phyloP scores from a whole-genome alignment of 1,139 yeast genomes.

The Ashbya aceris region DNA sequence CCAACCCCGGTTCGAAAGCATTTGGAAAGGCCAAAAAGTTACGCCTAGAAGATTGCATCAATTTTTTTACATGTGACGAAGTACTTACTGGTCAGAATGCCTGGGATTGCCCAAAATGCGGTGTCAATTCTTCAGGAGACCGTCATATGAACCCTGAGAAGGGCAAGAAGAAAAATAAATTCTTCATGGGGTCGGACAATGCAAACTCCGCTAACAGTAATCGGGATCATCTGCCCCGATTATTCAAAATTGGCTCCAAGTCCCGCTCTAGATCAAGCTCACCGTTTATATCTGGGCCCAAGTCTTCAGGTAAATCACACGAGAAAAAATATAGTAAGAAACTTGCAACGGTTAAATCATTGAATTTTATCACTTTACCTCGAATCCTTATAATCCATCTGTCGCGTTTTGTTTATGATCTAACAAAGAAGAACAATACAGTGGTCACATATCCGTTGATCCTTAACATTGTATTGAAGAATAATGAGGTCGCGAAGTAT shows the following conservation, averaged over 20 bases:
- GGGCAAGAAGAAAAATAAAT: conserved; percentile 21
- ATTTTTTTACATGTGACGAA: conserved; percentile 61
- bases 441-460: conserved; percentile 47
- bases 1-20: conserved; percentile 29
- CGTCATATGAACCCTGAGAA: conserved; percentile 5
- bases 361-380: conserved; percentile 57
- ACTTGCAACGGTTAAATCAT: conserved; percentile 41
- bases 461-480: conserved; percentile 37
- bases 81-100: conserved; percentile 62
- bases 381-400: conserved; percentile 56
- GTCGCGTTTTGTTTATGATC: conserved; percentile 47
- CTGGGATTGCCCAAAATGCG: conserved; percentile 71
- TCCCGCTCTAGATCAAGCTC: conserved; percentile 20
- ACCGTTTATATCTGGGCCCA: conserved; percentile 10
- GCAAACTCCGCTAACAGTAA: neutral
- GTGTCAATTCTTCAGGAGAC: conserved; percentile 25
- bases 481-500: conserved; percentile 39
- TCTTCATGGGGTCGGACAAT: neutral
- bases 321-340: conserved; percentile 23
- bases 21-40: conserved; percentile 31
- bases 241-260: conserved; percentile 17
- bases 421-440: conserved; percentile 48
- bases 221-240: conserved; percentile 10
- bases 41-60: conserved; percentile 52
- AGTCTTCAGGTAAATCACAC: conserved; percentile 3